Evolutionary conservation across 495 filamentous ascomycete species (phyloP).

Genomic region (Neurospora sp.): DNA sequence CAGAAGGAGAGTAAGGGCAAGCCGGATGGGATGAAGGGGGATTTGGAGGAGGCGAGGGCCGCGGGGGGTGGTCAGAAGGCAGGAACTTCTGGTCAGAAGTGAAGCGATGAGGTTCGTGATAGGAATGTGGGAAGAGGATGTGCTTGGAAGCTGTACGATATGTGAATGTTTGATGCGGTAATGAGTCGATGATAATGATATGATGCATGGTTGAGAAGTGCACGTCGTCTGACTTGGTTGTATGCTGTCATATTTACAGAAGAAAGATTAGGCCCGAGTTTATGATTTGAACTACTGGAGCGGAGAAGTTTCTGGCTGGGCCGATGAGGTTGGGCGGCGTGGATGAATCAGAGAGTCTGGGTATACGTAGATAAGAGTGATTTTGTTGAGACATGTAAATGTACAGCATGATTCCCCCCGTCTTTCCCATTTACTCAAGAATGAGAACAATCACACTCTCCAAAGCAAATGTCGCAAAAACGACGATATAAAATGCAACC

Average conservation of each 20-base stretch:
- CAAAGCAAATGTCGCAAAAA: constrained; percentile 31
- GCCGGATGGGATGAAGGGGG: not conserved
- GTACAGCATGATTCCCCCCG: not conserved
- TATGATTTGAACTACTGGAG: not conserved
- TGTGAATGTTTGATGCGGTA: not conserved
- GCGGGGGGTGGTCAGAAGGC: not conserved
- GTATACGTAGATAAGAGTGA: not conserved
- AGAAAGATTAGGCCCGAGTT: not conserved
- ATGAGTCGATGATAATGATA: not conserved
- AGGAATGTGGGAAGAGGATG: too few species aligned
- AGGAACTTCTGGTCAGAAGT: not conserved
- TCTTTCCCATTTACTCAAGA: not conserved
- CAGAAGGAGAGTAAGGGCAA: not conserved
- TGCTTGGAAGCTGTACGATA: not conserved
- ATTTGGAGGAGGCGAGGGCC: not conserved
- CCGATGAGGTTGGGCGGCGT: not conserved
- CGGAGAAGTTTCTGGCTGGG: not conserved
- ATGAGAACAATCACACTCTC: not conserved
- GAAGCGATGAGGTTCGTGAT: not conserved
- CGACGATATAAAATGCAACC: constrained; percentile 37
- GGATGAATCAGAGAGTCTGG: not conserved
- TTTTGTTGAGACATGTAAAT: not conserved
- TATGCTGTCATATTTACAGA: not conserved
- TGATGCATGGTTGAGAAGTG: not conserved
- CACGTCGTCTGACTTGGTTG: not conserved